Base-by-base conservation (phyloP, 768 basidiomycete species). In the Agaricus sinodeliciosus region DNA sequence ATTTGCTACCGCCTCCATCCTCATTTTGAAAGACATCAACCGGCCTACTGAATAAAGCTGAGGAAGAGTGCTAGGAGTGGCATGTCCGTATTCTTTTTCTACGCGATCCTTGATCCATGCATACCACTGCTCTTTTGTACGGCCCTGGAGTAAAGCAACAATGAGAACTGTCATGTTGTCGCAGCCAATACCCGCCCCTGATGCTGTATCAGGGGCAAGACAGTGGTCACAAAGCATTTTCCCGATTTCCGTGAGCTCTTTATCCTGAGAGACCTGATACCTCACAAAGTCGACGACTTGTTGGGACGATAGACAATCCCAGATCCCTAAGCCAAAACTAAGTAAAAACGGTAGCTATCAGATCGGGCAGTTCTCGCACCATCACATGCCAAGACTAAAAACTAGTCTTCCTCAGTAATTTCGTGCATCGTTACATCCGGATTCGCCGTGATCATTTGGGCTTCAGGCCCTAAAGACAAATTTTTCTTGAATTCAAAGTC, bases 401-500 rank as follows among this genome's bases (percentile, higher is more conserved):
- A 98, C 67, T 99, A 96, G 64, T 99, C 96, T 51, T 98, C 95
- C 8, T 80, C 79, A 1, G 87, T 84, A 25, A 90, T 73, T 57
- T 86, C 72, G 70, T 97, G 96, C 42, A 75, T 73, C 15, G 80
- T 90, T 58, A 99, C 73, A 54, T 99, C 96, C 18, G 96, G 96
- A 66, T 99, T 82, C 36, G 91, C 81, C 1, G 96, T 98, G 60
- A 99, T 96, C 54, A 94, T 85, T 69, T 99, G 96, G 46, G 82
- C 80, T 69, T 98, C 95, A 15, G 94, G 85, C 39, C 79, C 68
- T 9, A 97, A 68, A 15, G 78, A 69, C 45, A 81, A 80, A 64
- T 94, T 95, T 72, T 95, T 94, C 77, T 99, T 99, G 79, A 96
- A 99, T 58, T 96, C 93, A 66, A 99, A 98, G 67, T 99, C 96